phyloP scores from a whole-genome alignment of 495 filamentous ascomycete genomes.

The Evernia prunastri region DNA sequence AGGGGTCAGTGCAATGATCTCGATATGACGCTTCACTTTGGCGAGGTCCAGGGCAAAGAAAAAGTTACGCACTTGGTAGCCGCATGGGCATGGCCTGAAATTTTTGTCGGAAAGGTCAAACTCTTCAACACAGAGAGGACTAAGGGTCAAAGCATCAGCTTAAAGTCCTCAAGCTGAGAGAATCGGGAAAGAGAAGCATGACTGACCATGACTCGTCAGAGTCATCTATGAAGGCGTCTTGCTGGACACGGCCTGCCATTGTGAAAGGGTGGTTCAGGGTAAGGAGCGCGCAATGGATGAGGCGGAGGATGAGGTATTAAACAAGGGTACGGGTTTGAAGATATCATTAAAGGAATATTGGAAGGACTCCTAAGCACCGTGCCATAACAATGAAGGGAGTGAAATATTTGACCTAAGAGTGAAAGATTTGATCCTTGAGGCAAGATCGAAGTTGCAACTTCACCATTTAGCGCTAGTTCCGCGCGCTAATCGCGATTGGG shows the following conservation, averaged over 20 bases:
- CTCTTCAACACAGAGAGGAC: constrained; percentile 97
- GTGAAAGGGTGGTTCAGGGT: constrained; percentile 19
- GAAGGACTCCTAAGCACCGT: constrained; percentile 11
- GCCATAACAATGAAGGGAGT: constrained; percentile 6
- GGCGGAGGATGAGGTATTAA: constrained; percentile 8
- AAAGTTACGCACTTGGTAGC: constrained; percentile 69
- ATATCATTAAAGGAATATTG: constrained; percentile 11
- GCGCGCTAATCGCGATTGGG: constrained; percentile 8
- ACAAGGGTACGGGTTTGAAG: constrained; percentile 19
- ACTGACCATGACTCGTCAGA: constrained; percentile 87
- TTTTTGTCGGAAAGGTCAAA: constrained; percentile 95
- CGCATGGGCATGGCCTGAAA: constrained; percentile 96
- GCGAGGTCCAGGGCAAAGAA: not conserved
- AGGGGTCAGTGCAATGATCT: constrained; percentile 5
- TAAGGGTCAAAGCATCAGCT: constrained; percentile 29
- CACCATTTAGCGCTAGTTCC: constrained; percentile 4
- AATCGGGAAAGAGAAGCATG: not conserved
- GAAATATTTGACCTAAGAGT: constrained; percentile 9
- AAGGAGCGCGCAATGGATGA: constrained; percentile 21
- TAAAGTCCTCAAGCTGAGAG: not conserved
- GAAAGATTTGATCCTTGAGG: not conserved
- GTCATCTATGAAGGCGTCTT: constrained; percentile 96
- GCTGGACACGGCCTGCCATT: constrained; percentile 42
- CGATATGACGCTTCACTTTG: not conserved
- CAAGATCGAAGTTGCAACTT: constrained; percentile 12